Evolutionary conservation across 305 asterid genomes (phyloP), one percentile per base, ranked within the genome.

Genomic region (Fraxinus angustifolia): DNA sequence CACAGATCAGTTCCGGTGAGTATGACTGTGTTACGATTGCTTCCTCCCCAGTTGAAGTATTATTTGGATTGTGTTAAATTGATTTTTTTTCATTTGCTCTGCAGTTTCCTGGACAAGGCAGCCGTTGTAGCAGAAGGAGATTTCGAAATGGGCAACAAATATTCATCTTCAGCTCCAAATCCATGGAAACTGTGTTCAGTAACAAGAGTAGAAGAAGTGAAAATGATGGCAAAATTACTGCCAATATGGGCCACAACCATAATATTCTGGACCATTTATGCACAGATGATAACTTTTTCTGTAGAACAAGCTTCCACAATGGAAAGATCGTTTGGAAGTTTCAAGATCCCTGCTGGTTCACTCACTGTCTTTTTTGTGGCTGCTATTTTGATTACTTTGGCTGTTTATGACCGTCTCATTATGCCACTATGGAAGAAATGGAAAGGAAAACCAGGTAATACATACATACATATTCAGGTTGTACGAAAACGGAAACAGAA

Each of bases 211-310:
- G 98, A 95, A 53, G 99, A 95, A 85, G 99, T 95, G 84, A 95
- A 95, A 87, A 93, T 93, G 97, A 90, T 95, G 93, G 90, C 77
- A 1, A 85, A 88, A 79, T 60, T 93, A 76, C 85, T 95, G 7
- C 99, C 99, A 2, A 87, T 93, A 77, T 95, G 98, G 98, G 96
- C 98, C 3, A 95, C 97, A 3, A 93, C 98, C 38, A 93, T 95
- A 77, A 82, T 95, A 4, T 95, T 95, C 85, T 93, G 98, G 98
- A 95, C 98, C 40, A 89, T 92, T 17, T 92, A 93, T 71, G 97
- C 98, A 3, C 98, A 95, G 81, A 92, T 95, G 98, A 95, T 92
- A 19, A 93, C 97, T 3, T 95, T 93, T 77, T 93, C 98, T 1
- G 97, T 95, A 30, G 89, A 91, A 70, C 99, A 95, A 85, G 99